A percentile compares a stretch with the other conserved stretches of the same genome.
Evolutionary conservation across 2,329 filamentous ascomycete species (phyloP).

Genomic region (Epichloe sylvatica): DNA sequence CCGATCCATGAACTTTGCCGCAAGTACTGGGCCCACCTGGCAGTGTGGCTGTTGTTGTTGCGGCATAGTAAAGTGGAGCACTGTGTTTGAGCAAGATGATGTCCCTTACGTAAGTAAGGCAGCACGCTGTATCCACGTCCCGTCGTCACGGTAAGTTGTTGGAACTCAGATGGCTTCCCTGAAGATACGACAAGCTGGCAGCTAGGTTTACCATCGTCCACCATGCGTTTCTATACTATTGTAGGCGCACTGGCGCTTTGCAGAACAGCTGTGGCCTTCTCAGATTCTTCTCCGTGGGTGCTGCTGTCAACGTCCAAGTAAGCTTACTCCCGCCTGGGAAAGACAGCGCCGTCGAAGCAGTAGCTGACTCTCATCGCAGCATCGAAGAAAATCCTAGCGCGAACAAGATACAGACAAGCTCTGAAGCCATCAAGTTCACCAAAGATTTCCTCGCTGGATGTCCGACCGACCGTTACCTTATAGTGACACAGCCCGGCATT

Average conservation of each 20-base stretch:
- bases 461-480: constrained; percentile 60
- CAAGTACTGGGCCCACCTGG: neutral
- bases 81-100: neutral
- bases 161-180: constrained; percentile 14
- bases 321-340: constrained; percentile 18
- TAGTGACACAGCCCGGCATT: constrained; percentile 65
- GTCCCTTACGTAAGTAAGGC: neutral
- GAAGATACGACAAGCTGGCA: constrained; percentile 8
- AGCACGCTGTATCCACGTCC: neutral
- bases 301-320: constrained; percentile 77
- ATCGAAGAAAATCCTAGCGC: constrained; percentile 21
- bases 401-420: constrained; percentile 36
- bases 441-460: constrained; percentile 48
- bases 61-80: neutral
- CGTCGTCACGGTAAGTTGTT: neutral
- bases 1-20: neutral
- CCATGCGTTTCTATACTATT: constrained; percentile 42
- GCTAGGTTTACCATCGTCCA: constrained; percentile 5
- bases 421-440: constrained; percentile 28
- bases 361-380: constrained; percentile 10
- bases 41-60: no score
- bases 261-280: constrained; percentile 55
- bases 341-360: neutral
- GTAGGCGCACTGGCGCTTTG: constrained; percentile 39
- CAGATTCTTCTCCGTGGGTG: constrained; percentile 78